Base-by-base conservation (phyloP, 1,284 basidiomycete genomes). In the Sanghuangporus sanghuang region DNA sequence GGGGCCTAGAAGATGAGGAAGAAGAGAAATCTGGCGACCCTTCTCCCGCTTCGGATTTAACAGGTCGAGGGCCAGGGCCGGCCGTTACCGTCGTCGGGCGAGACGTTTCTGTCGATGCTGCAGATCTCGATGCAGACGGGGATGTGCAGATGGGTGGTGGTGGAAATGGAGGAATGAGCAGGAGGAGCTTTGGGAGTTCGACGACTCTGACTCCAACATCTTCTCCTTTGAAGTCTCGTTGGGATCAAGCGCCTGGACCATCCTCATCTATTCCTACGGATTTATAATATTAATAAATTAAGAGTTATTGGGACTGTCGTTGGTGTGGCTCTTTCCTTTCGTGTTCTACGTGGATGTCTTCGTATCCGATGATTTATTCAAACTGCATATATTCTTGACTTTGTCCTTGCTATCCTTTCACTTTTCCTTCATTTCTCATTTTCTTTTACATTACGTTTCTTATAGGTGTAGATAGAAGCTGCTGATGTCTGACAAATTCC, bases 41-140 rank as follows among this genome's bases (percentile, higher is more conserved):
- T 54, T 62, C 32, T 53, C 70, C 46, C 64, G 58, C 38, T 27
- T 62, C 36, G 49, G 64, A 54, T 50, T 63, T 59, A 18, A 55
- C 55, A n/a, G 59, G 58, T 9, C 57, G 44, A 3, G 69, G 72
- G 54, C 67, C 66, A n/a, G 74, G 73, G 65, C 71, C 64, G 38
- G 54, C 36, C 48, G 60, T 65, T 23, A 72, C 54, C 66, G 70
- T 57, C 70, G 72, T 54, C 68, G 59, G 58, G 7, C 52, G 46
- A 12, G 64, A 65, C 21, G 56, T 70, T 1, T 69, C 73, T 59
- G 69, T 73, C 46, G 67, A 68, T 27, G 69, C 69, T 70, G 71
- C 70, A 71, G 71, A 46, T 46, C 44, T 46, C 4, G 44, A 75
- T 73, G 68, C 69, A n/a, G 39, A 40, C 11, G 39, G 35, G 46